Percentiles rank a stretch among this genome's conserved stretches.
phyloP scores from a whole-genome alignment of 257 asterid species.

The Solanum pennellii region DNA sequence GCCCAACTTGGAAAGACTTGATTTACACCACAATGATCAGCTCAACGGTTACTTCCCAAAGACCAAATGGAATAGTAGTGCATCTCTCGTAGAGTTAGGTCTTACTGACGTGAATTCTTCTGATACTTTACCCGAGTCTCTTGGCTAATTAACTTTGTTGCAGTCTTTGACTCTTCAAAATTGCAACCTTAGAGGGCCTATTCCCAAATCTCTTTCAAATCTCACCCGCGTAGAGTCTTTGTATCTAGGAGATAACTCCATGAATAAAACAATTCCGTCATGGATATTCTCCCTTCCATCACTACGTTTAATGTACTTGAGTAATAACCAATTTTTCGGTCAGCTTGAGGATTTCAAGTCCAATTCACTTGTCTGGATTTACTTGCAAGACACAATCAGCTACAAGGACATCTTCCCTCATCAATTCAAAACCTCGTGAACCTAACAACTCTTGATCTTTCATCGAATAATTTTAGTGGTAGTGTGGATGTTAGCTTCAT shows the following conservation, averaged over 20 bases:
- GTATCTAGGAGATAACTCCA: background rate
- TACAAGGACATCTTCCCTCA: background rate
- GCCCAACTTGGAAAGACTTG: background rate
- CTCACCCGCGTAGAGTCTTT: background rate
- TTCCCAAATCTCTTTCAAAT: background rate
- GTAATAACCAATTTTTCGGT: background rate
- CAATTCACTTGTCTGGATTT: background rate
- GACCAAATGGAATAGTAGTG: background rate
- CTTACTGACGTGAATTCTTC: background rate
- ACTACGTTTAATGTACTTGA: background rate
- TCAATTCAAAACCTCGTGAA: background rate
- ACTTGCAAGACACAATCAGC: background rate
- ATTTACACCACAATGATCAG: background rate
- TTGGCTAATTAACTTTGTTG: background rate
- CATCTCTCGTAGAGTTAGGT: background rate
- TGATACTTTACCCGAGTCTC: background rate
- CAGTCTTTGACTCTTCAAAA: background rate
- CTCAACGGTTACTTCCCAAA: background rate
- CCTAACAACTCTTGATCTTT: background rate
- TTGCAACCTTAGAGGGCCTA: background rate
- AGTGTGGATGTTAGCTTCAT: background rate
- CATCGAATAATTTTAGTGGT: background rate
- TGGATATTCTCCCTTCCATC: background rate
- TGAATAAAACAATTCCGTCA: background rate
- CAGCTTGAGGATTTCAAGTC: background rate